Evolutionary conservation across 129 eudicot genomes (phyloP), one percentile per base, ranked within the genome.

Genomic region (Gnaphalium uliginosum): DNA sequence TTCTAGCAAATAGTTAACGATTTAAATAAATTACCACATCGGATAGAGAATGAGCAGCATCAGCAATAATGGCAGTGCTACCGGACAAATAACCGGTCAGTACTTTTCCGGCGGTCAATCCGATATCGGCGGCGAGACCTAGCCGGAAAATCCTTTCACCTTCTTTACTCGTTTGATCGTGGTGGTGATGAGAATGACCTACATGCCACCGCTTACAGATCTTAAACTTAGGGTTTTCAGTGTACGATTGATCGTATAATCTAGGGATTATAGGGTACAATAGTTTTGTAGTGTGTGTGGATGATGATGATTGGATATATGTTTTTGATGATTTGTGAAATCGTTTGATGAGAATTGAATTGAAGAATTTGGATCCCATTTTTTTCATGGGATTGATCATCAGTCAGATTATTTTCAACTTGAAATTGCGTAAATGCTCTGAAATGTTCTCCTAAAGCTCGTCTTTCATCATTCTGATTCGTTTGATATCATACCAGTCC

Each of bases 61-160:
- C 99, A 22, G 99, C 99, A 48, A 95, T 89, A 39, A 95, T 95
- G 19, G 99, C 97, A 57, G 99, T 95, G 82, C 99, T 95, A 13
- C 99, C 97, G 17, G 97, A 78, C 24, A 95, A 22, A 82, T 95
- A 95, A 51, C 97, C 97, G 3, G 99, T 83, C 67, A 95, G 29
- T 2, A 85, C 90, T 80, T 91, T 95, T 8, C 96, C 96, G 50
- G 83, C 83, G 35, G 99, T 88, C 68, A 95, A 82, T 6, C 94
- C 91, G 48, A 95, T 63, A 59, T 90, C 99, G 35, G 99, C 97
- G 67, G 85, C 89, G 21, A 95, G 91, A 0, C 99, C 97, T 2
- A 95, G 81, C 63, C 92, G 83, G 83, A 90, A 90, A 2, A 94
- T 87, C 43, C 85, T 85, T 76, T 91, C 97, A 15, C 96, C 96